Evolutionary conservation across 2,329 filamentous ascomycete species (phyloP).

Genomic region (Mariannaea elegans): DNA sequence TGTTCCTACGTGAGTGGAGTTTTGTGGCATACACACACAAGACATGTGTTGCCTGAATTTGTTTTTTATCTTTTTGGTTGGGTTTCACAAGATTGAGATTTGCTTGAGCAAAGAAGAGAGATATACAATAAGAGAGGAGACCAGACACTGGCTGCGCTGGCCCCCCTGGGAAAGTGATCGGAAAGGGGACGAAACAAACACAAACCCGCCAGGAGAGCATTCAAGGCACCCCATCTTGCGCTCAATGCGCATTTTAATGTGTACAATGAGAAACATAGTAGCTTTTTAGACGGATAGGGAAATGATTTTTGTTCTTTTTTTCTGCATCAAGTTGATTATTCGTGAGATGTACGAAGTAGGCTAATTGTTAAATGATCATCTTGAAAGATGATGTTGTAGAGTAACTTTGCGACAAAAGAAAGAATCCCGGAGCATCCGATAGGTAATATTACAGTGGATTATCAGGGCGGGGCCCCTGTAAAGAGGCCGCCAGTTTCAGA

Average conservation of each 20-base stretch:
- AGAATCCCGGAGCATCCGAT: too few species aligned
- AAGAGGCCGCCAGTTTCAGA: background rate
- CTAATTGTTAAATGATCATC: too few species aligned
- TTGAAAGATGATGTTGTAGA: too few species aligned
- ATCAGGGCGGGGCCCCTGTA: background rate
- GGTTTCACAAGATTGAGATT: slow-evolving; percentile 5
- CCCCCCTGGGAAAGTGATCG: background rate
- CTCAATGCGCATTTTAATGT: slow-evolving; percentile 38
- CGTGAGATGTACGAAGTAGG: too few species aligned
- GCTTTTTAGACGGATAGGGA: slow-evolving; percentile 35
- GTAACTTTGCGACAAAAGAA: too few species aligned
- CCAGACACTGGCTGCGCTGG: slow-evolving; percentile 7
- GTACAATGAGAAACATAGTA: slow-evolving; percentile 42
- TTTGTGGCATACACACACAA: background rate
- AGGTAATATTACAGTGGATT: background rate
- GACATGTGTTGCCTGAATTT: background rate
- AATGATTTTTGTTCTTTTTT: slow-evolving; percentile 28
- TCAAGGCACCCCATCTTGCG: slow-evolving; percentile 16
- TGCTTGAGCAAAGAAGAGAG: slow-evolving; percentile 9
- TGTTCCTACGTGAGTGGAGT: background rate
- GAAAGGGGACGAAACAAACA: background rate
- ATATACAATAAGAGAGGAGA: background rate
- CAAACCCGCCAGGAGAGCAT: background rate
- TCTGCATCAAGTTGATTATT: background rate
- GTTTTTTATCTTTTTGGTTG: slow-evolving; percentile 1